phyloP scores from a whole-genome alignment of 345 rosid genomes.

The Trapa incisa region DNA sequence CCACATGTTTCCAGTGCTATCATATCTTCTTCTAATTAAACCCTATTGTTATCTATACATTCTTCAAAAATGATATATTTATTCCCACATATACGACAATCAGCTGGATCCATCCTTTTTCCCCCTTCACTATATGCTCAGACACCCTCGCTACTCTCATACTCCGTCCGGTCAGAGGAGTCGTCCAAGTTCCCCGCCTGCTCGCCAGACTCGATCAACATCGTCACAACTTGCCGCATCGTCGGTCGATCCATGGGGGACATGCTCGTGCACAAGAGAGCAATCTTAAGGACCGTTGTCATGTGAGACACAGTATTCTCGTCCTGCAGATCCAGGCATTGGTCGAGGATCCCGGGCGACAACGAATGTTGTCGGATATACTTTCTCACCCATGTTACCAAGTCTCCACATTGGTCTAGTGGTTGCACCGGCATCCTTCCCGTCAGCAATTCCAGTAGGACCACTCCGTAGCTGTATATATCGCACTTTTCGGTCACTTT shows the following conservation, averaged over 20 bases:
- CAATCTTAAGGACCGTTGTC: constrained; percentile 60
- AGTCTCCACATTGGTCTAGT: constrained; percentile 80
- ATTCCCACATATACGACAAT: neutral
- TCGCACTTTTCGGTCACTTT: constrained; percentile 90
- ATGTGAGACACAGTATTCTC: constrained; percentile 47
- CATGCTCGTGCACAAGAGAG: constrained; percentile 57
- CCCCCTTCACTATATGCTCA: neutral
- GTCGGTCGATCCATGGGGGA: constrained; percentile 54
- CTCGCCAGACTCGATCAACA: constrained; percentile 56
- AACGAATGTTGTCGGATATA: constrained; percentile 38
- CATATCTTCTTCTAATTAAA: neutral
- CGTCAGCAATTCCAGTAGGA: constrained; percentile 54
- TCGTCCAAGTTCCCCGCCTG: constrained; percentile 22
- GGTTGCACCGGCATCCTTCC: constrained; percentile 85
- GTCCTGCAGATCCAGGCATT: constrained; percentile 38
- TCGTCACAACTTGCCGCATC: constrained; percentile 63
- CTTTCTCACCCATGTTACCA: constrained; percentile 66
- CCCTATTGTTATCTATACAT: neutral
- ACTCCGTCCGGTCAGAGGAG: constrained; percentile 9
- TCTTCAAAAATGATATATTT: neutral
- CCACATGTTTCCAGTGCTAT: too few relatives aligned
- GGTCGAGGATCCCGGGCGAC: constrained; percentile 50
- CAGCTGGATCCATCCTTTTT: constrained; percentile 6
- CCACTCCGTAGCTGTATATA: constrained; percentile 89
- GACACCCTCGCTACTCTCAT: constrained; percentile 6